phyloP scores from a whole-genome alignment of 495 filamentous ascomycete genomes.

The Cetradonia linearis region DNA sequence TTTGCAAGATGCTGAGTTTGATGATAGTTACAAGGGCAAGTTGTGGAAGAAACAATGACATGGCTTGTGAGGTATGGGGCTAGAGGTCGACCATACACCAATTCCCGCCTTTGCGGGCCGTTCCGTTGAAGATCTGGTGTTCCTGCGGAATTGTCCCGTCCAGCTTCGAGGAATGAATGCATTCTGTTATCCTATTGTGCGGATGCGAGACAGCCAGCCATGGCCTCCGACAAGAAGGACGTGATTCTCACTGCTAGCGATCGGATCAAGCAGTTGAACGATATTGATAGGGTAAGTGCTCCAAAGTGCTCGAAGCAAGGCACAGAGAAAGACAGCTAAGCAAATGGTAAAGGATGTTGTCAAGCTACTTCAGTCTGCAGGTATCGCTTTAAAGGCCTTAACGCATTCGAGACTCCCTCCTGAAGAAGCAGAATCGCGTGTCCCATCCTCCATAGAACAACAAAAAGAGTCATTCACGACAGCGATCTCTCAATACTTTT shows the following conservation, averaged over 20 bases:
- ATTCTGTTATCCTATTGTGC: not conserved
- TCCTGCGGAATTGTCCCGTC: not conserved
- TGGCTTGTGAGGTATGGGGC: not conserved
- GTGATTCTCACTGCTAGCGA: conserved; percentile 50
- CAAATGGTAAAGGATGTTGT: conserved; percentile 38
- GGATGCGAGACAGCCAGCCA: not conserved
- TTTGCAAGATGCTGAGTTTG: not conserved
- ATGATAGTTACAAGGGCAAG: not conserved
- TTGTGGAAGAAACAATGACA: not conserved
- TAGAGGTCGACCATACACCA: not conserved
- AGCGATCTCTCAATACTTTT: conserved; percentile 55
- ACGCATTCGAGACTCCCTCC: conserved; percentile 35
- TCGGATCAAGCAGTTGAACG: conserved; percentile 66
- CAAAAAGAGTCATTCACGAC: conserved; percentile 51
- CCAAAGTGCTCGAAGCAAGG: not conserved
- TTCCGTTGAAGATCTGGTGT: not conserved
- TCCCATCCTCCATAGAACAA: conserved; percentile 31
- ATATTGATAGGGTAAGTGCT: conserved; percentile 58
- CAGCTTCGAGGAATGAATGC: not conserved
- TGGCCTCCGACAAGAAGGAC: conserved; percentile 14
- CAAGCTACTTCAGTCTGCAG: conserved; percentile 55
- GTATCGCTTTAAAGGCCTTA: conserved; percentile 58
- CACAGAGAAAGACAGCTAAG: not conserved
- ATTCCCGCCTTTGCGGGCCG: not conserved
- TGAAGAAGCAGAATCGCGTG: conserved; percentile 1